Evolutionary conservation across 495 filamentous ascomycete species (phyloP).

Genomic region (Bacidia gigantensis): DNA sequence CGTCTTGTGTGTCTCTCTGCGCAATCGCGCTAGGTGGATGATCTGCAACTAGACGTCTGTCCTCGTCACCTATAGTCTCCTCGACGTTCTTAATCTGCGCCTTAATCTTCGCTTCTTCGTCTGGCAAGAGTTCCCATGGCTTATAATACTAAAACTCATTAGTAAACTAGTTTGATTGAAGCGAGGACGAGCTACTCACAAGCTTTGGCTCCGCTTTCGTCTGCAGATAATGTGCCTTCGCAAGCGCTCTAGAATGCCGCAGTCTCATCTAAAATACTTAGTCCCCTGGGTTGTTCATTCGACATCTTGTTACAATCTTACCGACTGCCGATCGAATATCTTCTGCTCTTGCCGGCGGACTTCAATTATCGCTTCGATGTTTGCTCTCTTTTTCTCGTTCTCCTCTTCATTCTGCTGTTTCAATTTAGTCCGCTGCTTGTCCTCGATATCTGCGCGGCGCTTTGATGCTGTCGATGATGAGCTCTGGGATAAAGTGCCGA

Average conservation of each 20-base stretch:
- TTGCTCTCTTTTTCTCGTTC: slow-evolving; percentile 52
- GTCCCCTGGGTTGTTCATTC: not conserved
- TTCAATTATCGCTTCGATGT: slow-evolving; percentile 43
- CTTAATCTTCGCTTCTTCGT: slow-evolving; percentile 47
- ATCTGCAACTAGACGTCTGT: slow-evolving; percentile 32
- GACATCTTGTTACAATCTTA: slow-evolving; percentile 28
- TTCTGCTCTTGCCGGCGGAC: slow-evolving; percentile 56
- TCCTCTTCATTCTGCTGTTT: slow-evolving; percentile 58
- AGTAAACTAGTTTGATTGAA: not conserved
- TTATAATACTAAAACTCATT: slow-evolving; percentile 57
- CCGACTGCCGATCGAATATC: slow-evolving; percentile 61
- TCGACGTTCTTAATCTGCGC: slow-evolving; percentile 45
- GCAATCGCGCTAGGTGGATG: not conserved
- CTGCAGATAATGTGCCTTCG: slow-evolving; percentile 58
- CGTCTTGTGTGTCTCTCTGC: not conserved
- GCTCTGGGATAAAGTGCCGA: slow-evolving; percentile 78
- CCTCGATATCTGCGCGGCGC: slow-evolving; percentile 78
- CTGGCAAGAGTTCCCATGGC: slow-evolving; percentile 61
- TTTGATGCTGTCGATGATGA: slow-evolving; percentile 52
- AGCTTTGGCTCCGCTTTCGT: slow-evolving; percentile 64
- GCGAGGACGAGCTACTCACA: slow-evolving; percentile 36
- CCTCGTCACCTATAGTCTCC: slow-evolving; percentile 35
- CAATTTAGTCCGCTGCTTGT: slow-evolving; percentile 71
- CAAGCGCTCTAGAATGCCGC: slow-evolving; percentile 57
- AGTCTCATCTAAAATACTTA: slow-evolving; percentile 56